phyloP scores from a whole-genome alignment of 176 grass and related monocot genomes.

The Ensete glaucum region DNA sequence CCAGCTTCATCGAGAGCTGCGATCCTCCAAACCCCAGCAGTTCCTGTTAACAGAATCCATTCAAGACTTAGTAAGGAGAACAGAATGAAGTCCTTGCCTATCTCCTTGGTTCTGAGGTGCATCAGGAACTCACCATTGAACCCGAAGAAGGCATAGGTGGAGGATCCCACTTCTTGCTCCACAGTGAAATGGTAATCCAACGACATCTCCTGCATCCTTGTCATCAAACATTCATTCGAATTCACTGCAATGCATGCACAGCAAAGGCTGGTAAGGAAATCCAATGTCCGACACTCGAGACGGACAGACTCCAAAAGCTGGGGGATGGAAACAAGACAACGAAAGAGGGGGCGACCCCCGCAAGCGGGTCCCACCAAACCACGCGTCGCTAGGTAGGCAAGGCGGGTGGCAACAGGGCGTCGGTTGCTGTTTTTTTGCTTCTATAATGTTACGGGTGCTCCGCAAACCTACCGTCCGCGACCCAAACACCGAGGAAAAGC shows the following conservation, averaged over 20 bases:
- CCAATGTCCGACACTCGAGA: too few species aligned
- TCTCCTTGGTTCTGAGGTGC: background rate
- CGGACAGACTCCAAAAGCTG: too few species aligned
- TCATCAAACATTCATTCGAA: constrained; percentile 9
- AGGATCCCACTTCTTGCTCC: constrained; percentile 1
- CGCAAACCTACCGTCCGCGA: too few species aligned
- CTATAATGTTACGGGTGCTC: too few species aligned
- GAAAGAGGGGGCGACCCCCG: too few species aligned
- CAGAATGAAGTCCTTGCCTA: background rate
- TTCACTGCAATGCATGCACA: background rate
- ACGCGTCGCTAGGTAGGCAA: too few species aligned
- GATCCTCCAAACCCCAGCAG: constrained; percentile 4
- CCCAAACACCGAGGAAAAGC: too few species aligned
- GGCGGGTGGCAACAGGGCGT: too few species aligned
- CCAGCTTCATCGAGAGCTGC: constrained; percentile 2
- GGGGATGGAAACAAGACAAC: too few species aligned
- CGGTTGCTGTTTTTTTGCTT: too few species aligned
- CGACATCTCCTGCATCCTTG: constrained; percentile 10
- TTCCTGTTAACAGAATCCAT: background rate
- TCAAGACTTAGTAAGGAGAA: background rate
- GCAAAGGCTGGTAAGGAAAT: too few species aligned
- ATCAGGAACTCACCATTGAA: background rate
- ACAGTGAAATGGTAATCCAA: constrained; percentile 1
- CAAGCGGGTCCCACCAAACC: too few species aligned
- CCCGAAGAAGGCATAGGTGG: constrained; percentile 8